Conservation (phyloP, 495 filamentous ascomycete genomes). For the Hypomontagnella submonticulosa region DNA sequence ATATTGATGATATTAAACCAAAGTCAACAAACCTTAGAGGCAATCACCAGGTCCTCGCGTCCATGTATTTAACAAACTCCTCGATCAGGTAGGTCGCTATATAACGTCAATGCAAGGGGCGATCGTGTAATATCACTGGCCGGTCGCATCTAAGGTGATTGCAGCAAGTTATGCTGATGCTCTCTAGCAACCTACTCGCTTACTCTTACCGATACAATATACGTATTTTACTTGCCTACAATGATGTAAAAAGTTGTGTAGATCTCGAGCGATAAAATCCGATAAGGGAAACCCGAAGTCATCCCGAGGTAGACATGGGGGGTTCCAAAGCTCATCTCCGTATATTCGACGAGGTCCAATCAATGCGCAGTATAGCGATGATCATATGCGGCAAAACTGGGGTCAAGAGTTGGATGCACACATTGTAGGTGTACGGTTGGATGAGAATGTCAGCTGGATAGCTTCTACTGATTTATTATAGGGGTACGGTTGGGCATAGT, state of each 20-base stretch:
- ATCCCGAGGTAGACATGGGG: slow-evolving; percentile 15
- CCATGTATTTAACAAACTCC: slow-evolving; percentile 8
- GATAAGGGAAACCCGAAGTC: slow-evolving; percentile 27
- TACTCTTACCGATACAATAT: not conserved
- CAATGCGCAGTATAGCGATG: slow-evolving; percentile 13
- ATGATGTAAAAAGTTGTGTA: slow-evolving; percentile 8
- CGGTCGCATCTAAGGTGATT: slow-evolving; percentile 14
- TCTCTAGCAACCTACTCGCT: slow-evolving; percentile 4
- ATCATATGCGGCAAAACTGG: slow-evolving; percentile 28
- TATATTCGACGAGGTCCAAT: slow-evolving; percentile 30
- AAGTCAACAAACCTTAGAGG: slow-evolving; percentile 3
- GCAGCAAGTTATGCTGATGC: slow-evolving; percentile 11
- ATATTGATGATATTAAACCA: too few relatives aligned
- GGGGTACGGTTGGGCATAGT: slow-evolving; percentile 10
- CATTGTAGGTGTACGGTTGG: slow-evolving; percentile 25
- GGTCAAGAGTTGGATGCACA: slow-evolving; percentile 18
- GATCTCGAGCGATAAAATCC: slow-evolving; percentile 33
- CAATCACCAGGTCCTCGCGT: not conserved
- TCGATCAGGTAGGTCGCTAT: slow-evolving; percentile 24
- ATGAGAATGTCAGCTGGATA: slow-evolving; percentile 5
- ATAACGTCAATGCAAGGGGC: slow-evolving; percentile 14
- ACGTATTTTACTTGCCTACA: slow-evolving; percentile 11
- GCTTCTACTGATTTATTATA: slow-evolving; percentile 23
- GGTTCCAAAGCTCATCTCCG: slow-evolving; percentile 13
- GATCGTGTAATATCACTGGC: slow-evolving; percentile 11